Evolutionary conservation across 371 early-diverging fungal genomes (phyloP), one percentile per base, ranked within the genome.

Genomic region (Lichtheimia ramosa): DNA sequence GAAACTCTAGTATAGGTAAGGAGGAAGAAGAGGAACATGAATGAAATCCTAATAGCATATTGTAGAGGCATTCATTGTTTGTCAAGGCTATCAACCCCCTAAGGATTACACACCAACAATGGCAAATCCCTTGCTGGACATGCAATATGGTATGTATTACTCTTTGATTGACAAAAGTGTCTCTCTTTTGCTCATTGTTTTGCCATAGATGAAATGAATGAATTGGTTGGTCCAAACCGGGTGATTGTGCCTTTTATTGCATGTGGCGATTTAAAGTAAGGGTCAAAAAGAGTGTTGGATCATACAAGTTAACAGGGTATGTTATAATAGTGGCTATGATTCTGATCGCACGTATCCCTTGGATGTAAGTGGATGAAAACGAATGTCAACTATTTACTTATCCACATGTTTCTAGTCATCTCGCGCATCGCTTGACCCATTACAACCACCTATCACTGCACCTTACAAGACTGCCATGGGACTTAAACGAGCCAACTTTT

Each of bases 31-130:
- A 10, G 14, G 10, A 51, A 3, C 14, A n/a, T 43, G 34, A 39
- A 23, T 34, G 34, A 24, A 15, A 15, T 48, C 10, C 16, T 50
- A 10, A 28, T 24, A 41, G 49, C 6, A 46, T 34, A 18, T 7
- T 43, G 48, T 71, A 82, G 98, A 97, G 82, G 89, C 95, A 0
- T 97, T 97, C 67, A 85, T 97, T 56, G 95, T 96, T 8, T 96
- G 98, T 71, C 89, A 90, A 69, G 85, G 89, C 59, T 96, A 94
- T 71, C 67, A 75, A 39, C 96, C 96, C 40, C 96, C 96, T 4
- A 71, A 66, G 13, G 90, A 83, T 59, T 95, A 93, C 62, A 83
- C 81, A 25, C 96, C 96, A 3, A 94, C 89, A 54, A 94, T 96
- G 95, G 83, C 86, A 1, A 89, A 93, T 66, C 94, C 95, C 34